phyloP scores from a whole-genome alignment of 2,329 filamentous ascomycete genomes.

The Colletotrichum tamarilloi region DNA sequence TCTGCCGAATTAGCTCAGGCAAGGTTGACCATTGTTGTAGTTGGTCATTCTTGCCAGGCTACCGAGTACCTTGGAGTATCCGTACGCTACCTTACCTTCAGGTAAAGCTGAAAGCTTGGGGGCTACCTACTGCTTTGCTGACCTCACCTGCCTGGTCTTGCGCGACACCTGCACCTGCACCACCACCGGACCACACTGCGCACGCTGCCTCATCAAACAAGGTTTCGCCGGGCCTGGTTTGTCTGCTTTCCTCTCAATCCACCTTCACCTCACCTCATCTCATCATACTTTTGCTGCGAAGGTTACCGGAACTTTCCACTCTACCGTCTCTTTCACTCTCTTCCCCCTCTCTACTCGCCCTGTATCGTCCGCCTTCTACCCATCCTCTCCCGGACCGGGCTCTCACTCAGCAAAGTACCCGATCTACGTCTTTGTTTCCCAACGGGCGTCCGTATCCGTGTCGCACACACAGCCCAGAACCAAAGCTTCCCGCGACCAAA shows the following conservation, averaged over 20 bases:
- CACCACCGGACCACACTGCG: not conserved
- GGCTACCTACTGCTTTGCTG: constrained; percentile 8
- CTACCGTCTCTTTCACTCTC: no score
- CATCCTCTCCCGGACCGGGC: not conserved
- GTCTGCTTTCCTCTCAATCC: not conserved
- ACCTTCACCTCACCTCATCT: not conserved
- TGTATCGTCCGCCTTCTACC: not conserved
- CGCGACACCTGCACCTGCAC: constrained; percentile 1
- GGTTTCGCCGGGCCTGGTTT: constrained; percentile 29
- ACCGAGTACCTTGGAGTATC: not conserved
- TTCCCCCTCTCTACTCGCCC: not conserved
- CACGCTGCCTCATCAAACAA: constrained; percentile 29
- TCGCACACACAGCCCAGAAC: constrained; percentile 11
- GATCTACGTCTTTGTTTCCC: not conserved
- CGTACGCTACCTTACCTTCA: not conserved
- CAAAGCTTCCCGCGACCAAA: constrained; percentile 1
- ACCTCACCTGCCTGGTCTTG: constrained; percentile 22
- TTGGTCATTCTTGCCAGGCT: not conserved
- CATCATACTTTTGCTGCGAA: not conserved
- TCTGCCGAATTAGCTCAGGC: not conserved
- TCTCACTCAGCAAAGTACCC: not conserved
- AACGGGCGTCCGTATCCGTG: constrained; percentile 1
- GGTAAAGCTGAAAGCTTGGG: not conserved
- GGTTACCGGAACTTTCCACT: not conserved
- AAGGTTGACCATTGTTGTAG: not conserved